phyloP scores from a whole-genome alignment of 177 flowering plant genomes.

The Tripterygium wilfordii region DNA sequence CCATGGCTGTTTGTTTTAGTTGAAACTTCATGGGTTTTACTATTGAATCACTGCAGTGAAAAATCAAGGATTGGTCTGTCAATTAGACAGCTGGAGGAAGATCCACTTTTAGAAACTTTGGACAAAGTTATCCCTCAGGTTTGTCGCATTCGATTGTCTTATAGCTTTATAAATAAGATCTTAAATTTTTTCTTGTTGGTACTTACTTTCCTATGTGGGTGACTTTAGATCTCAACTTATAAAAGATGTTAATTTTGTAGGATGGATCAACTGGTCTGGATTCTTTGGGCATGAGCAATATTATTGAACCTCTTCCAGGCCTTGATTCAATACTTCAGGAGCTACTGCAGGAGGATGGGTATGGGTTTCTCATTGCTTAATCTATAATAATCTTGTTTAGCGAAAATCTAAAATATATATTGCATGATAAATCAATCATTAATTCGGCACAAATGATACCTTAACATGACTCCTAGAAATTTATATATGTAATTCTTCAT shows the following conservation, averaged over 20 bases:
- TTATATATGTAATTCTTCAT: too few species aligned
- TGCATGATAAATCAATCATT: neutral
- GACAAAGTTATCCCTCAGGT: constrained; percentile 94
- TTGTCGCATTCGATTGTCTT: constrained; percentile 1
- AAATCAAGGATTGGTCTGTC: constrained; percentile 70
- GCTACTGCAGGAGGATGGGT: constrained; percentile 84
- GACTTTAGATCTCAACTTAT: too few species aligned
- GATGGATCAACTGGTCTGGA: constrained; percentile 21
- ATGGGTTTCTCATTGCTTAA: constrained; percentile 15
- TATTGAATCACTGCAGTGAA: constrained; percentile 33
- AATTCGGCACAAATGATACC: too few species aligned
- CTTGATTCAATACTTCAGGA: constrained; percentile 73
- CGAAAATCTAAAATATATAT: neutral
- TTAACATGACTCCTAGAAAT: too few species aligned
- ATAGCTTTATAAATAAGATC: neutral
- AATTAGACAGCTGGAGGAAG: constrained; percentile 84
- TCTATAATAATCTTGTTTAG: too few species aligned
- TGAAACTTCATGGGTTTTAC: neutral
- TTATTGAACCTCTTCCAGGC: constrained; percentile 81
- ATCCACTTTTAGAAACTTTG: constrained; percentile 88
- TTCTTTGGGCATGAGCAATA: constrained; percentile 17
- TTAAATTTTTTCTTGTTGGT: too few species aligned
- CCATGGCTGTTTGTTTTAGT: neutral
- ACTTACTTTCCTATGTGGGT: too few species aligned
- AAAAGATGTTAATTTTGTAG: too few species aligned